Base-by-base conservation (phyloP, 192 early-diverging fungal genomes). In the Spizellomyces punctatus region DNA sequence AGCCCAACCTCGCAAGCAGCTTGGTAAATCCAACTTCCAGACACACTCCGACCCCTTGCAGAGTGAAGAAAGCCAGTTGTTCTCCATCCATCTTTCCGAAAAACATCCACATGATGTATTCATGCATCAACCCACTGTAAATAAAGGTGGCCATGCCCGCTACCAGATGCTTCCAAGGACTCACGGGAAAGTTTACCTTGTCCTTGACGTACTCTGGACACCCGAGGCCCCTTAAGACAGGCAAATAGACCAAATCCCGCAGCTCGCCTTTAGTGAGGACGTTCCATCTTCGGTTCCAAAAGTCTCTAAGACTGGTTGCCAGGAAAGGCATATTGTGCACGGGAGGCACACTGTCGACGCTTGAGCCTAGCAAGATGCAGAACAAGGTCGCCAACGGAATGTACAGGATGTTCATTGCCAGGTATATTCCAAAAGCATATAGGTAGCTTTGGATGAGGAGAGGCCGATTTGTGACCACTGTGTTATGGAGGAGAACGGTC, bases 201-300 rank as follows among this genome's bases (percentile, higher is more conserved):
- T 41, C 17, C 59, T 61, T 42, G 22, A 36, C 36, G 59, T 41
- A 16, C 36, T 9, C 36, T 61, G 17, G 59, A 14, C 59, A 4
- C 22, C 14, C 16, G 42, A 17, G 42, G 10, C 21, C 17, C 10
- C 59, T 4, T 54, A 61, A 27, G 4, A 61, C 59, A 27, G 17
- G 59, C 16, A 41, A 14, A 17, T 61, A 61, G 59, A 61, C 42
- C 36, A 14, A 19, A 6, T 42, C 36, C 36, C 42, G 17, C 59
- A 61, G 42, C 36, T 61, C 59, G 17, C 36, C 59, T 41, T 41
- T 61, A 6, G 42, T 41, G 42, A 61, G 22, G 14, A 61, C 21
- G 42, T 61, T 61, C 59, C 59, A 61, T 16, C 59, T 19, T 41
- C 59, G 36, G 42, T 41, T 61, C 59, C 59, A 61, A 61, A 61